Evolutionary conservation across 257 asterid species (phyloP), one percentile per base, ranked within the genome.

Genomic region (Haberlea rhodopensis): DNA sequence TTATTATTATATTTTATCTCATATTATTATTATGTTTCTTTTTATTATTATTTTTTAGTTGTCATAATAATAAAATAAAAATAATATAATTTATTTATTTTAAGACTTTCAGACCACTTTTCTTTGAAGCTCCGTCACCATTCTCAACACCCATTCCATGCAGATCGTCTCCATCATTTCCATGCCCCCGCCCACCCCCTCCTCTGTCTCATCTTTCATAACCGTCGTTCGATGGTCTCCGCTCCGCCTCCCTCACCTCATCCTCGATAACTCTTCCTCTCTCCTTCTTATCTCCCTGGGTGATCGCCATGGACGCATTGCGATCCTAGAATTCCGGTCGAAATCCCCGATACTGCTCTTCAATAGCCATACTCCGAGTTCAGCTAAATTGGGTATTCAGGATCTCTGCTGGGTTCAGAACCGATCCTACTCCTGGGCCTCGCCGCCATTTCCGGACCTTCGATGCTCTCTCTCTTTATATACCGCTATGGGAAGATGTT

Each of bases 161-260:
- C 98, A 92, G 52, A 80, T 92, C 22, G 84, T 92, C 68, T 72
- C 92, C 67, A 80, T 97, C 6, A 63, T 92, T 16, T 94, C 97
- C 18, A 76, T 85, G 5, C 95, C 96, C 5, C 91, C 95, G 1
- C 82, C 94, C 1, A 51, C 90, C 3, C 55, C 80, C 51, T 27
- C 84, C 58, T 67, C 85, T 54, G 74, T 81, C 49, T 84, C 97
- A 22, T 94, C 97, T 10, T 91, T 89, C 84, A 82, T 87, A 57
- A 92, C 98, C 63, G 81, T 97, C 62, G 84, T 92, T 8, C 78
- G 85, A 46, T 92, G 98, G 98, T 79, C 95, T 26, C 96, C 98
- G 5, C 80, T 73, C 56, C 66, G 85, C 10, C 87, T 85, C 11
- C 92, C 95, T 11, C 95, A 79, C 64, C 81, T 80, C 66, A 76